A percentile compares a stretch with the other conserved stretches of the same genome.
Conservation (phyloP, 345 rosid species). For the Atalantia buxifolia region DNA sequence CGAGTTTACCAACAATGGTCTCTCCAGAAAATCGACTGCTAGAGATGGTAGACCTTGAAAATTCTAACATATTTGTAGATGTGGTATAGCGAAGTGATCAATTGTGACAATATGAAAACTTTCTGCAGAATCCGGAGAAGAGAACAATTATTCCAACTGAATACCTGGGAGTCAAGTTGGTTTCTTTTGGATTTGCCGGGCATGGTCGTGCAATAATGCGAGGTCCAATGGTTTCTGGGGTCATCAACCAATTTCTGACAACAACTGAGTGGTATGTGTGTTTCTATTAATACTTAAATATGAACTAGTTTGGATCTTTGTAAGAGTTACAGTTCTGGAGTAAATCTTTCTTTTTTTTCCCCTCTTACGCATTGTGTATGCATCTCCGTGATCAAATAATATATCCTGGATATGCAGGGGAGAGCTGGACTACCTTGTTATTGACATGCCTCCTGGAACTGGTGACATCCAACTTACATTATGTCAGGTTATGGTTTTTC, state of each 20-base stretch:
- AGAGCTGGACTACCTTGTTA: conserved; percentile 94
- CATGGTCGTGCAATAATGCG: conserved; percentile 98
- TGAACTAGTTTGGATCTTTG: background rate
- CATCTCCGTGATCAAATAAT: background rate
- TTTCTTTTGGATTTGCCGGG: conserved; percentile 94
- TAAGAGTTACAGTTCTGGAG: background rate
- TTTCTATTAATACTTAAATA: background rate
- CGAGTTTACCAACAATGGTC: conserved; percentile 97
- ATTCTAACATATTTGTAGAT: background rate
- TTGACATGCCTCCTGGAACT: conserved; percentile 99
- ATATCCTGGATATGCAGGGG: conserved; percentile 49
- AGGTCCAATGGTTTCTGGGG: conserved; percentile 99
- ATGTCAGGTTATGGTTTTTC: conserved; percentile 67
- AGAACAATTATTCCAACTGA: conserved; percentile 86
- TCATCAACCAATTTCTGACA: conserved; percentile 87
- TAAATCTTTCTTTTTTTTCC: background rate
- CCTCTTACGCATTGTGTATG: no score
- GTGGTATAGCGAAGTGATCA: conserved; percentile 1
- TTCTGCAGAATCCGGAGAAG: conserved; percentile 77
- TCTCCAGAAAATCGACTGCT: conserved; percentile 77
- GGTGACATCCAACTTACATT: conserved; percentile 95
- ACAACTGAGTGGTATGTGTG: conserved; percentile 79
- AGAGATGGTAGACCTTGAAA: conserved; percentile 61
- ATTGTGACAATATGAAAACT: conserved; percentile 19
- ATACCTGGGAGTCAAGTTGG: conserved; percentile 90